Evolutionary conservation across 2,329 filamentous ascomycete species (phyloP).

Genomic region (Aureobasidium vineae): DNA sequence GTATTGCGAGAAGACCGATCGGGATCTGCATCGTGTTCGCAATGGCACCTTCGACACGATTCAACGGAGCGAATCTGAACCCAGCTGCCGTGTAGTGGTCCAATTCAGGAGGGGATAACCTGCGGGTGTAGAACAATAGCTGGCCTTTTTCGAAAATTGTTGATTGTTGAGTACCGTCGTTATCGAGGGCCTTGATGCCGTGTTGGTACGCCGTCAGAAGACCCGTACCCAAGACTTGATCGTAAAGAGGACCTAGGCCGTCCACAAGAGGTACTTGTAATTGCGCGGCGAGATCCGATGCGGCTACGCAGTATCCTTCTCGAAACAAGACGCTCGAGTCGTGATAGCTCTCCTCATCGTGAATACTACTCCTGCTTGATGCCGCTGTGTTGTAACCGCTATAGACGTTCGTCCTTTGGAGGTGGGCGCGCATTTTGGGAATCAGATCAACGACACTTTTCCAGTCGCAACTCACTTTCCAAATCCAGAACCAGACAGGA

Average conservation of each 20-base stretch:
- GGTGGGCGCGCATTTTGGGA: conserved; percentile 68
- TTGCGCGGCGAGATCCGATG: conserved; percentile 67
- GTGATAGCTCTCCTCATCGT: conserved; percentile 58
- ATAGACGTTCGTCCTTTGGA: conserved; percentile 49
- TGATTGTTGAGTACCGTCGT: conserved; percentile 21
- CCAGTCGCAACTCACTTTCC: conserved; percentile 78
- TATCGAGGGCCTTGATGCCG: conserved; percentile 20
- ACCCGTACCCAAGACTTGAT: conserved; percentile 70
- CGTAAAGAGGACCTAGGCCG: conserved; percentile 65
- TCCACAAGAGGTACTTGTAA: conserved; percentile 59
- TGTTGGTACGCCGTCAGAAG: conserved; percentile 25
- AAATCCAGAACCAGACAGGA: conserved; percentile 84
- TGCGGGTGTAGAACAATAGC: conserved; percentile 74
- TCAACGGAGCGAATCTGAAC: conserved; percentile 71
- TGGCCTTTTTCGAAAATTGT: conserved; percentile 65
- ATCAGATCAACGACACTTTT: conserved; percentile 64
- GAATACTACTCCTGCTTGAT: conserved; percentile 39
- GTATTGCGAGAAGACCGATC: conserved; percentile 57
- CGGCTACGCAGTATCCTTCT: conserved; percentile 79
- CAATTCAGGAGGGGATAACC: conserved; percentile 59
- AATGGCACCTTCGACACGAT: conserved; percentile 67
- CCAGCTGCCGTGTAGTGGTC: conserved; percentile 66
- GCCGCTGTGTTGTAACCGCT: conserved; percentile 38
- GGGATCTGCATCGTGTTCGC: conserved; percentile 73
- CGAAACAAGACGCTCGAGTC: conserved; percentile 76